Evolutionary conservation across 768 basidiomycete species (phyloP), one percentile per base, ranked within the genome.

Genomic region (Termitomyces sp.): DNA sequence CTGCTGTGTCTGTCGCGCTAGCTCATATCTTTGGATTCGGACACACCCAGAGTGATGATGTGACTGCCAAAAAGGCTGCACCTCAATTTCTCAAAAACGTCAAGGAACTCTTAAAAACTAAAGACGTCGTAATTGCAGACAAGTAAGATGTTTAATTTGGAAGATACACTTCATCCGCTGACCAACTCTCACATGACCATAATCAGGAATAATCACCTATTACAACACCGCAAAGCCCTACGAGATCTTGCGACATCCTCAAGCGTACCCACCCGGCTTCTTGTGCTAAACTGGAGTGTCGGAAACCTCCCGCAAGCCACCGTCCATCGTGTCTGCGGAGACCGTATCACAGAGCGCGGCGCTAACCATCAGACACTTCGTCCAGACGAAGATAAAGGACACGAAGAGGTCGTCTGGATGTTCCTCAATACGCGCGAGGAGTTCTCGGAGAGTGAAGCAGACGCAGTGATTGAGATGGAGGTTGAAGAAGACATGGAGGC

Each of bases 11-110:
- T 0, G 76, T 97, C 18, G 93, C 92, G 1, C 80, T 98, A 18
- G 62, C 78, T 2, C 79, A 87, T 54, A 79, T 99, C 3, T 98
- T 95, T 65, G 82, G 80, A 0, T 96, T 93, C 59, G 94, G 81
- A 1, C 97, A 98, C 68, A 93, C 91, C 0, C 97, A 98, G 68
- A 92, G 89, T 65, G 97, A 99, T 68, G 92, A 98, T 66, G 81
- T 98, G 4, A 75, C 78, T 41, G 80, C 69, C 37, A 98, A 94
- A 73, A 93, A 87, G 68, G 53, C 88, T 1, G 92, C 79, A 0
- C 78, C 85, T 0, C 60, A 68, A 2, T 96, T 96, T 68, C 66
- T 92, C 54, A 85, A 77, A 68, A 94, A 91, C 58, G 89, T 97
- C 39, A 66, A 72, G 15, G 67, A 75, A 0, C 77, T 90, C 1